phyloP scores from a whole-genome alignment of 108 stramenopile species.

The Chaetoceros tenuissimus region DNA sequence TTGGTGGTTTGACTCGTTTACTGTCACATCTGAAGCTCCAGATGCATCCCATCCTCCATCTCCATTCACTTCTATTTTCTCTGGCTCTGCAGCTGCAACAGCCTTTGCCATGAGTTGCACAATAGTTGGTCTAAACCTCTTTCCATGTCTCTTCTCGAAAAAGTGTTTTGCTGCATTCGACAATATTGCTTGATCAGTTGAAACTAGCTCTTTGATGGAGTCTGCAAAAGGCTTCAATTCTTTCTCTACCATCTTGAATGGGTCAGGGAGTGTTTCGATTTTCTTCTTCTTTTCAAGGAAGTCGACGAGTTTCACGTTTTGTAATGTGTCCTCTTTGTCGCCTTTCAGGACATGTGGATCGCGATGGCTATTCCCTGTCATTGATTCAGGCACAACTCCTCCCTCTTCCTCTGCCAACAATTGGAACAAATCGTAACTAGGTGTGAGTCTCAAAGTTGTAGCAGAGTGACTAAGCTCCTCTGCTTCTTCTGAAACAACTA shows the following conservation, averaged over 20 bases:
- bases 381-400: conserved; percentile 39
- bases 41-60: conserved; percentile 53
- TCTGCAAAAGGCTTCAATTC: conserved; percentile 92
- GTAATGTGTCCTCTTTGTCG: conserved; percentile 44
- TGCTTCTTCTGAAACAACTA: conserved; percentile 74
- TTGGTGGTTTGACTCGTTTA: conserved; percentile 73
- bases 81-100: conserved; percentile 64
- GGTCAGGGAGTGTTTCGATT: conserved; percentile 71
- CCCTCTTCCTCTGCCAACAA: conserved; percentile 67
- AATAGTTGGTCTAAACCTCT: conserved; percentile 94
- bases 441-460: conserved; percentile 82
- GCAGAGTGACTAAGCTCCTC: conserved; percentile 75
- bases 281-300: conserved; percentile 18
- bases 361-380: conserved; percentile 60
- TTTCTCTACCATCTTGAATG: conserved; percentile 83
- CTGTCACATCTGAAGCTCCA: conserved; percentile 63
- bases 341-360: conserved; percentile 45
- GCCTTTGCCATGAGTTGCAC: conserved; percentile 86
- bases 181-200: conserved; percentile 93
- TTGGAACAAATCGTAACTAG: conserved; percentile 79
- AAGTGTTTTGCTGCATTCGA: conserved; percentile 97
- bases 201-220: conserved; percentile 93
- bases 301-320: conserved; percentile 40
- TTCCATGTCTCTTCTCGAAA: conserved; percentile 95
- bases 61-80: conserved; percentile 28